Base-by-base conservation (phyloP, 164 flowering plant species). In the Tinospora cordifolia region DNA sequence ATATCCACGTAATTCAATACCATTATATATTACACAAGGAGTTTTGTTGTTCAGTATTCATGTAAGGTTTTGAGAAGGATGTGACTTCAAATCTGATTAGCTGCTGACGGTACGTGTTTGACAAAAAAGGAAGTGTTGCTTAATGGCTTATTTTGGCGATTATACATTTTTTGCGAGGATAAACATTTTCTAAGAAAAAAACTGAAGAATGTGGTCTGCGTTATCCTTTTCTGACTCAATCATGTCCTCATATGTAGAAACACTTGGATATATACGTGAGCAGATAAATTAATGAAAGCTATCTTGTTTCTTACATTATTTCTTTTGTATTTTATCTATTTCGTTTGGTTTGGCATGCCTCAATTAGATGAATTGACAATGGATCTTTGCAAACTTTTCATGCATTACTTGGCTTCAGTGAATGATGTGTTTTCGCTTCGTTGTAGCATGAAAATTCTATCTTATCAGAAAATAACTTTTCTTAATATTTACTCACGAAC, bases 171-270 rank as follows among this genome's bases (percentile, higher is more conserved):
- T 38, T 54, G 71, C 57, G 49, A 13, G 13, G 19, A 41, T 24
- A 8, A 54, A 47, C 2, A 54, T 8, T 57, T 1, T 13, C 9
- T 63, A 17, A 27, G 3, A 34, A 8, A 30, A 21, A 30, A 34
- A 34, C 7, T 12, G 10, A 21, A 27, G 40, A 44, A n/a, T n/a
- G n/a, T 25, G 38, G 12, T 40, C 44, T 26, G 58, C 8, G 60
- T 54, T 8, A 21, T 36, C 8, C 6, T 10, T 69, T 10, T 58
- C 71, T 69, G 65, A 47, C 63, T 47, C 63, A 64, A 49, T 22
- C 69, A 66, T 66, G 54, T 66, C 44, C 21, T 41, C 69, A 41
- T 66, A 54, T 66, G 69, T 7, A 41, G 14, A 24, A 11, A 30
- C 36, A 30, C 36, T 30, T n/a, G 0, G n/a, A 66, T 66, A 8